A percentile compares a stretch with the other conserved stretches of the same genome.
Evolutionary conservation across 805 yeast species (phyloP).

Genomic region (Torulaspora franciscae): DNA sequence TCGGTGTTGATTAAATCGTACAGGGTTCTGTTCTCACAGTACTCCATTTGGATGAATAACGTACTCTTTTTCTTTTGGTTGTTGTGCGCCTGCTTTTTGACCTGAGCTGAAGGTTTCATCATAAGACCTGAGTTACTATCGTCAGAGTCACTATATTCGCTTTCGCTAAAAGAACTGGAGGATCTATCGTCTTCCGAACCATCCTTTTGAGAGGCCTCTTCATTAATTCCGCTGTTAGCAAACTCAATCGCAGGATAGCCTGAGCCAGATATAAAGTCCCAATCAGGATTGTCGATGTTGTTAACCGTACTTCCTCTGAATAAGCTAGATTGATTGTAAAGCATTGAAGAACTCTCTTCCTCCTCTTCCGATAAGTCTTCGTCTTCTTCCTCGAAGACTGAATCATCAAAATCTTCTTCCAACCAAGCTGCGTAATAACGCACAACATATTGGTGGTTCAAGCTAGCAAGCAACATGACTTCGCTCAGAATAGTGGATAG

Average conservation of each 20-base stretch:
- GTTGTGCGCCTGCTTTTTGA: background rate
- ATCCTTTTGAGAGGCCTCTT: conserved; percentile 20
- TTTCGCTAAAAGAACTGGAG: conserved; percentile 8
- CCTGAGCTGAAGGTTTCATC: background rate
- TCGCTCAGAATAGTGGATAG: conserved; percentile 80
- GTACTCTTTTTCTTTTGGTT: conserved; percentile 52
- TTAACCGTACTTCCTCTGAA: conserved; percentile 30
- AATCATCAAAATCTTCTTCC: conserved; percentile 59
- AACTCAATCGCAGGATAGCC: conserved; percentile 53
- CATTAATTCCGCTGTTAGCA: conserved; percentile 36
- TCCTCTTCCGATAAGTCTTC: conserved; percentile 26
- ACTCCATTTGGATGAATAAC: conserved; percentile 95
- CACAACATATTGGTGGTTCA: conserved; percentile 93
- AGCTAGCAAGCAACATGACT: conserved; percentile 83
- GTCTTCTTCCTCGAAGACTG: conserved; percentile 34
- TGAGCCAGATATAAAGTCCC: conserved; percentile 61
- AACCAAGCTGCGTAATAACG: conserved; percentile 97
- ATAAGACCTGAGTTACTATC: conserved; percentile 1
- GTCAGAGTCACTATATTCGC: conserved; percentile 4
- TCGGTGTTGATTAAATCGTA: conserved; percentile 72
- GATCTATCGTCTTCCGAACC: conserved; percentile 28
- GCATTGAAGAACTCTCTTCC: conserved; percentile 13
- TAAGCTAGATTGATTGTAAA: conserved; percentile 30
- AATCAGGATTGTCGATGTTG: conserved; percentile 32
- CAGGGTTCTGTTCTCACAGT: conserved; percentile 91